Conservation (phyloP, 805 yeast species). For the Maudiozyma turicensis region DNA sequence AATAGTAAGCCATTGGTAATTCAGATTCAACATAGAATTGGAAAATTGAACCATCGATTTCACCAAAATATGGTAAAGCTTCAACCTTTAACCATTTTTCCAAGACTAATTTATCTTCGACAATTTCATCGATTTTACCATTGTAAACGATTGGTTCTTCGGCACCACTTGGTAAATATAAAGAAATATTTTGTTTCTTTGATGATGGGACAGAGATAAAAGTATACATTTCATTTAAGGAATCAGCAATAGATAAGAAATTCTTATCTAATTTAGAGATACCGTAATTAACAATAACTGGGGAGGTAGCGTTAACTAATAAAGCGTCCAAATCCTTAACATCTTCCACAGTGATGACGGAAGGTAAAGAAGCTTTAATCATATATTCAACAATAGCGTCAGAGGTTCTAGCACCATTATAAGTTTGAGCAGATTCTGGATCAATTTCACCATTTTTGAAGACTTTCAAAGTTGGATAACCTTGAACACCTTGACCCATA, state of each 20-base stretch:
- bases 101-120: slow-evolving; percentile 37
- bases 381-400: slow-evolving; percentile 69
- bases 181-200: slow-evolving; percentile 25
- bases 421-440: slow-evolving; percentile 40
- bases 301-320: slow-evolving; percentile 32
- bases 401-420: slow-evolving; percentile 78
- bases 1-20: slow-evolving; percentile 80
- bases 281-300: slow-evolving; percentile 50
- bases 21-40: slow-evolving; percentile 59
- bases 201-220: slow-evolving; percentile 41
- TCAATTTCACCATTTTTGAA: slow-evolving; percentile 44
- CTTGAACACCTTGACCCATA: slow-evolving; percentile 54
- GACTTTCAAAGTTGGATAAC: slow-evolving; percentile 78
- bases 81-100: slow-evolving; percentile 31
- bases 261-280: slow-evolving; percentile 39
- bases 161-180: slow-evolving; percentile 25
- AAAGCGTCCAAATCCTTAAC: slow-evolving; percentile 42
- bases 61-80: slow-evolving; percentile 32
- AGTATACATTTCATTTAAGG: slow-evolving; percentile 50
- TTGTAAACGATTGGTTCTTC: slow-evolving; percentile 26
- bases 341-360: slow-evolving; percentile 45
- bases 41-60: slow-evolving; percentile 75
- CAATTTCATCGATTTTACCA: slow-evolving; percentile 16
- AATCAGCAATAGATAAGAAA: slow-evolving; percentile 51
- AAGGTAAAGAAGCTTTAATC: slow-evolving; percentile 75